Base-by-base conservation (phyloP, 2,329 filamentous ascomycete species). In the Tolypocladium album region DNA sequence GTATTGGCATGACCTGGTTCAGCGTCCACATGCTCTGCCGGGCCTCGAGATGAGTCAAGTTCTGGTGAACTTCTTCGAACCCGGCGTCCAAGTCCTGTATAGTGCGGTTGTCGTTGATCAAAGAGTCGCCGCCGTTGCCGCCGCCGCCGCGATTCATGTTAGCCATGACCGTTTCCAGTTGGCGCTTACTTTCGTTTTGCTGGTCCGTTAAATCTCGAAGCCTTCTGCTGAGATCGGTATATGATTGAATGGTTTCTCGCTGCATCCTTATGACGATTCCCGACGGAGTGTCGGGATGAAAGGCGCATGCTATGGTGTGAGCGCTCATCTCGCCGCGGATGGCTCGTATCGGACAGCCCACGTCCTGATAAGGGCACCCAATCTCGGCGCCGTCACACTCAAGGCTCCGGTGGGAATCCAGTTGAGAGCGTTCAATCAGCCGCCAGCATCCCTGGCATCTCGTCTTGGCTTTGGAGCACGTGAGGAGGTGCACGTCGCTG, bases 1-100 rank as follows among this genome's bases (percentile, higher is more conserved):
- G 82, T 62, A 87, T 79, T 9, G 81, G 82, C 66, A 84, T 78
- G 6, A 83, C 80, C 68, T 86, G 82, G 65, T 85, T 86, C 67
- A 86, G 77, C 11, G 84, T 77, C 77, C 83, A 80, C 71, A 85
- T 80, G 39, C 79, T 83, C 67, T 86, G 83, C 56, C 82, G 79
- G 4, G 80, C 81, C 66, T 86, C 83, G 57, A 85, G 75, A 61
- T 85, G 83, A 24, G 79, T 81, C 43, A 86, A 66, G 50, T 79
- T 79, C 59, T 82, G 79, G 57, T 82, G 80, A 3, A 87, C 71
- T 56, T 82, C 79, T 64, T 83, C 82, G 50, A 86, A 79, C 4
- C 75, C 74, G 36, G 73, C 73, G 58, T 76, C 74, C 27, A 76
- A 62, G 58, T 76, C 70, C 76, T 81, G 68, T 68, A 78, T 75